Evolutionary conservation across 352 stramenopile genomes (phyloP).

Genomic region (Phytophthora europaea): DNA sequence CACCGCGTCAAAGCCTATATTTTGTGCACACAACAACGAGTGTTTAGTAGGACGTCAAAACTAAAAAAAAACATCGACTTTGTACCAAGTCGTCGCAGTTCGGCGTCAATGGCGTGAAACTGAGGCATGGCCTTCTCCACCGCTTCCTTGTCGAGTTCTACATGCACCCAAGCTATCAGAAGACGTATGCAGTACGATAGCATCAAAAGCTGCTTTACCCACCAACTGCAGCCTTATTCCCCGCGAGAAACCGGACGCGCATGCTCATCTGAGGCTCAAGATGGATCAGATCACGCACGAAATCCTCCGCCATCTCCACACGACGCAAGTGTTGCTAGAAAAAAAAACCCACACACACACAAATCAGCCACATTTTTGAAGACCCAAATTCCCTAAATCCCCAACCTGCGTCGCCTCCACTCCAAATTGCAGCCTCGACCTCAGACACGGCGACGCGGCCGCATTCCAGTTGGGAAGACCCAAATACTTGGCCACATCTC

Average conservation of each 20-base stretch:
- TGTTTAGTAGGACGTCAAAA: not conserved
- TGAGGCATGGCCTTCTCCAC: constrained; percentile 41
- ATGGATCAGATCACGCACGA: constrained; percentile 59
- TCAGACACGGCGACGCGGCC: constrained; percentile 96
- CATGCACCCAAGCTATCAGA: not conserved
- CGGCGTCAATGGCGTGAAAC: constrained; percentile 41
- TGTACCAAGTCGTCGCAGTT: constrained; percentile 57
- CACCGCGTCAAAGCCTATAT: constrained; percentile 63
- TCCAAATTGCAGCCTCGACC: constrained; percentile 95
- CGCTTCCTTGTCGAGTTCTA: constrained; percentile 55
- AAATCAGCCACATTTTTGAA: not conserved
- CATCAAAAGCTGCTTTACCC: not conserved
- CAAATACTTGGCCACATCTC: constrained; percentile 89
- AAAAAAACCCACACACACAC: not conserved
- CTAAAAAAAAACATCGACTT: not conserved
- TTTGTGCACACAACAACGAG: not conserved
- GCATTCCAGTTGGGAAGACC: constrained; percentile 96
- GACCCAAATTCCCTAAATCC: not conserved
- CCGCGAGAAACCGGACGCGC: constrained; percentile 79
- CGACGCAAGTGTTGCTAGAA: constrained; percentile 71
- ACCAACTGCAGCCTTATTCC: constrained; percentile 82
- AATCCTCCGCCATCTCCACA: constrained; percentile 75
- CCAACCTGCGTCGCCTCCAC: constrained; percentile 90
- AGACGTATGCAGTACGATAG: not conserved
- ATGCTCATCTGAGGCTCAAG: constrained; percentile 66